These are phyloP conservation scores for Cucumis melo DNA, from an alignment of 306 rosid genomes.

Conservation along the genomic window DNA sequence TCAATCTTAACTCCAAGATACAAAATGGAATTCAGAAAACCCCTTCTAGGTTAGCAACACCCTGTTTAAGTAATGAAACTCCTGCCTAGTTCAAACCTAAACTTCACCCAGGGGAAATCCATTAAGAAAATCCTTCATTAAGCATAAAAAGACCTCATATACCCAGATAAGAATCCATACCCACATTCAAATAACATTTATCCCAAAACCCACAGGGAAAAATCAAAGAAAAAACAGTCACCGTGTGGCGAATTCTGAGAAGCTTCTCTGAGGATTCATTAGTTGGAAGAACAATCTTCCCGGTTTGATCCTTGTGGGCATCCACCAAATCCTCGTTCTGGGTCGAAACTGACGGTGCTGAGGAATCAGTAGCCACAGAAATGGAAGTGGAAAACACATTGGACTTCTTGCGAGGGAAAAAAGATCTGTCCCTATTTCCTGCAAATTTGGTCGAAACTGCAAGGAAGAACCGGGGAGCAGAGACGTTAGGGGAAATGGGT, in stretches of 20 bases:
- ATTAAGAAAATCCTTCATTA: neutral
- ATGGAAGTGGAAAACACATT: conserved; percentile 23
- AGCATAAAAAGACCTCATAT: neutral
- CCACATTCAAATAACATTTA: neutral
- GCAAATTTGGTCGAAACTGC: conserved; percentile 4
- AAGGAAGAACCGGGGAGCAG: conserved; percentile 16
- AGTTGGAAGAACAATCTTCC: conserved; percentile 59
- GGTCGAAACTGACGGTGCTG: conserved; percentile 15
- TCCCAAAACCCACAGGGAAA: neutral
- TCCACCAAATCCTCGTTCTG: conserved; percentile 12
- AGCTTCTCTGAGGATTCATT: conserved; percentile 67
- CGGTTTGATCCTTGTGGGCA: conserved; percentile 10
- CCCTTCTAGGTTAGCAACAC: conserved; percentile 2
- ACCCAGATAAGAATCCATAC: neutral
- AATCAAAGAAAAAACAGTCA: conserved; percentile 6
- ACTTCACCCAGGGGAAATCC: neutral
- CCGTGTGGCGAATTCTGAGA: conserved; percentile 92
- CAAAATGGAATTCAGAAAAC: neutral
- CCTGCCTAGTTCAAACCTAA: neutral
- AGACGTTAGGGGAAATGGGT: conserved; percentile 10
- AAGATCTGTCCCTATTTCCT: conserved; percentile 5
- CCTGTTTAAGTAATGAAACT: conserved; percentile 1
- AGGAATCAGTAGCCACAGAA: conserved; percentile 42
- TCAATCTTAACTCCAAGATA: neutral
- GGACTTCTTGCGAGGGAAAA: conserved; percentile 5